Percentiles rank a stretch among this genome's conserved stretches.
Evolutionary conservation across 768 basidiomycete species (phyloP).

Genomic region (Gyrodon lividus): DNA sequence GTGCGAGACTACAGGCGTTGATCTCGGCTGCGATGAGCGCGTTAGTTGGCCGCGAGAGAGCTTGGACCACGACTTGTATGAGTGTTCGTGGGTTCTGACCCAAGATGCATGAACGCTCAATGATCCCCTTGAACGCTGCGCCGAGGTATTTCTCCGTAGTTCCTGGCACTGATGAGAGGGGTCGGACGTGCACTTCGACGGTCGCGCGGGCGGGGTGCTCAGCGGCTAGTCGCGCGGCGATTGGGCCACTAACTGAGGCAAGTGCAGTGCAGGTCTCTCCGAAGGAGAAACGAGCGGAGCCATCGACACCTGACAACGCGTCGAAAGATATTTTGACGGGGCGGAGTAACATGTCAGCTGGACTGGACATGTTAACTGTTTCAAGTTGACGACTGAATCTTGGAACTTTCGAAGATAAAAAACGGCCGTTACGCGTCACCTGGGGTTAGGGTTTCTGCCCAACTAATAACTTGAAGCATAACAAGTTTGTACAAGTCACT

Average conservation of each 20-base stretch:
- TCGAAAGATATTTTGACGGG: conserved; percentile 48
- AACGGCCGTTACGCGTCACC: too few species aligned
- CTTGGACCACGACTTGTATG: conserved; percentile 76
- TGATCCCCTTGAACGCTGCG: conserved; percentile 49
- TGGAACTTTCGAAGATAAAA: too few species aligned
- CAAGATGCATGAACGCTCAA: conserved; percentile 66
- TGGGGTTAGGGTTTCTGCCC: not conserved
- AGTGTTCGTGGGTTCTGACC: conserved; percentile 68
- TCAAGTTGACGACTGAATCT: too few species aligned
- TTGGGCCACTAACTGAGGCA: conserved; percentile 78
- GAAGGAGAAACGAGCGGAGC: conserved; percentile 64
- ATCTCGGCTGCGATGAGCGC: conserved; percentile 61
- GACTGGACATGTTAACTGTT: too few species aligned
- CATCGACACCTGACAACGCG: conserved; percentile 68
- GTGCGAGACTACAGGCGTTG: conserved; percentile 67
- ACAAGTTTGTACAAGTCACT: too few species aligned
- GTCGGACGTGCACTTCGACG: conserved; percentile 72
- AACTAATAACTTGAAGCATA: too few species aligned
- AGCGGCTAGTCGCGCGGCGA: conserved; percentile 65
- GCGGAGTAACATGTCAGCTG: not conserved
- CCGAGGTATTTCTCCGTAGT: conserved; percentile 65
- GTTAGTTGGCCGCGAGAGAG: conserved; percentile 38
- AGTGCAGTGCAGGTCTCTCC: conserved; percentile 40
- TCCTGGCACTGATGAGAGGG: conserved; percentile 65
- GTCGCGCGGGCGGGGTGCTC: conserved; percentile 74